Evolutionary conservation across 208 protist species (phyloP).

Genomic region (Trypanosomatidae sp.): DNA sequence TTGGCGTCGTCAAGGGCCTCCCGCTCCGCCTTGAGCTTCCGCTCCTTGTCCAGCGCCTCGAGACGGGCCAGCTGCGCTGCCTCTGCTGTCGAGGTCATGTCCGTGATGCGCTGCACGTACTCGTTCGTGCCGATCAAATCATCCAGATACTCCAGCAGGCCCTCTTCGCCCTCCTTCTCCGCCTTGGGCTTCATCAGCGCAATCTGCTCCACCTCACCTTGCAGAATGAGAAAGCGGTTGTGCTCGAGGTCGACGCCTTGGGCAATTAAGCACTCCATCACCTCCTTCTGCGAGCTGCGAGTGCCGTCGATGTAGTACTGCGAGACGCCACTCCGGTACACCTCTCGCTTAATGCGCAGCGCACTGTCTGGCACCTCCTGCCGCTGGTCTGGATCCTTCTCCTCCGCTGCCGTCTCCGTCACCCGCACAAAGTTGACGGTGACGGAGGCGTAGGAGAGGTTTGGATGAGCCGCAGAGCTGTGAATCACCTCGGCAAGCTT

Average conservation of each 20-base stretch:
- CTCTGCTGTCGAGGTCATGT: conserved; percentile 82
- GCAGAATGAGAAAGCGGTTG: conserved; percentile 99
- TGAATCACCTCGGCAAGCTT: conserved; percentile 99
- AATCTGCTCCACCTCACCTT: conserved; percentile 99
- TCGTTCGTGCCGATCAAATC: conserved; percentile 99
- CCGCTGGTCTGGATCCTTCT: conserved; percentile 62
- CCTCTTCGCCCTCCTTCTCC: conserved; percentile 94
- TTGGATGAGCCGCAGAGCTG: conserved; percentile 93
- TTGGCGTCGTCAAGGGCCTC: conserved; percentile 94
- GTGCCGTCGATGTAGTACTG: conserved; percentile 95
- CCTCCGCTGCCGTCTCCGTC: conserved; percentile 70
- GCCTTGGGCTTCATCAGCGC: conserved; percentile 99
- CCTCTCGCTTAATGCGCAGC: conserved; percentile 94
- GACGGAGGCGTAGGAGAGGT: conserved; percentile 94
- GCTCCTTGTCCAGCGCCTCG: conserved; percentile 92
- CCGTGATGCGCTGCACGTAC: conserved; percentile 93
- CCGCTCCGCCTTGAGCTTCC: conserved; percentile 94
- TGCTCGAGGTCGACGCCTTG: conserved; percentile 99
- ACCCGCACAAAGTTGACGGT: conserved; percentile 98
- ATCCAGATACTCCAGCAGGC: conserved; percentile 99
- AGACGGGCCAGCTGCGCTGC: conserved; percentile 91
- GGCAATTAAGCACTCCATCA: conserved; percentile 90
- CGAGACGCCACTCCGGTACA: conserved; percentile 89
- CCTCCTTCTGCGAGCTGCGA: conserved; percentile 73
- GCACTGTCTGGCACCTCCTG: conserved; percentile 89